These are phyloP conservation scores for Fusarium sp. DNA, from an alignment of 2,329 filamentous ascomycete genomes.

Conservation along the genomic window DNA sequence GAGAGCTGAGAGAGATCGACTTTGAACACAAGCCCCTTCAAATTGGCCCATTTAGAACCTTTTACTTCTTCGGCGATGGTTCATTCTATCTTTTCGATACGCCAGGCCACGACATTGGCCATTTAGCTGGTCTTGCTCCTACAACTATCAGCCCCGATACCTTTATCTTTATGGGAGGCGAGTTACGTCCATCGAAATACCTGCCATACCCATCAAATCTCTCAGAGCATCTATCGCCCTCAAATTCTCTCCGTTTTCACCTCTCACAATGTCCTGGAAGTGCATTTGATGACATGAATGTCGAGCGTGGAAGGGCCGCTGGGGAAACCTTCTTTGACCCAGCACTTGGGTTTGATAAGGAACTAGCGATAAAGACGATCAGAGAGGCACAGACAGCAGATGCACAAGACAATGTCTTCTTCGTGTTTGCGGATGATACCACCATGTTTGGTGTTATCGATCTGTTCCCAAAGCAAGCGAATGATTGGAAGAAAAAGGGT, in stretches of 20 bases:
- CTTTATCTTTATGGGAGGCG: conserved; percentile 13
- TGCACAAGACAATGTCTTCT: conserved; percentile 11
- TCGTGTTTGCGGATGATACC: background rate
- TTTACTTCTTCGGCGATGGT: conserved; percentile 25
- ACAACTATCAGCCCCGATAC: background rate
- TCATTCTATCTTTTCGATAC: conserved; percentile 28
- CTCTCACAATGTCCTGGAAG: conserved; percentile 2
- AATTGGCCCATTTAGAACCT: conserved; percentile 8
- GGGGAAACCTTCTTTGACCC: conserved; percentile 11
- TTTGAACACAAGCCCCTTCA: background rate
- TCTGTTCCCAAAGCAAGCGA: background rate
- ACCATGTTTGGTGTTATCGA: conserved; percentile 1
- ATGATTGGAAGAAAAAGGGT: conserved; percentile 7
- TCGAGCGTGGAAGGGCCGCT: background rate
- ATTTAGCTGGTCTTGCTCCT: conserved; percentile 18
- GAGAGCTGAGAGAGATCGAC: conserved; percentile 9
- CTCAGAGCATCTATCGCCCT: background rate
- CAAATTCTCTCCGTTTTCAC: background rate
- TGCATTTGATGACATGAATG: background rate
- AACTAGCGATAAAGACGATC: background rate
- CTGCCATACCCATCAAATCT: background rate
- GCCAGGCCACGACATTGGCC: conserved; percentile 15
- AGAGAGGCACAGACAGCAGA: conserved; percentile 6
- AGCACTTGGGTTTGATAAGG: background rate
- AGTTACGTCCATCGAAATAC: conserved; percentile 11